Conservation (phyloP, 2,329 filamentous ascomycete genomes). For the Bertia moriformis region DNA sequence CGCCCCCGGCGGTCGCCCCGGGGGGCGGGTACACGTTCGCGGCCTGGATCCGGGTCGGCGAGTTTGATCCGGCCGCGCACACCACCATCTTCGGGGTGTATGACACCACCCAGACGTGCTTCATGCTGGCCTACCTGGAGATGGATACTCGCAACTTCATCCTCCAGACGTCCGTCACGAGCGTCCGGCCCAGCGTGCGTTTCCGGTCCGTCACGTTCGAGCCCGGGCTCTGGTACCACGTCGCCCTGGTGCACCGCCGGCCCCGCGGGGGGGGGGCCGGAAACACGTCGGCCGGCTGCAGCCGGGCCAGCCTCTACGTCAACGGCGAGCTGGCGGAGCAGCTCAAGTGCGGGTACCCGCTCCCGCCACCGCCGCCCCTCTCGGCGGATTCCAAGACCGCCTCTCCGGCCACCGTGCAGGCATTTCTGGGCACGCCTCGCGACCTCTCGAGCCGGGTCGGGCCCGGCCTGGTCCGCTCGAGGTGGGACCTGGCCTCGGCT, state of each 20-base stretch:
- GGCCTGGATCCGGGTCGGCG: slow-evolving; percentile 77
- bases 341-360: slow-evolving; percentile 75
- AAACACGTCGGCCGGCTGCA: slow-evolving; percentile 59
- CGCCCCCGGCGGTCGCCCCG: slow-evolving; percentile 61
- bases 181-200: slow-evolving; percentile 72
- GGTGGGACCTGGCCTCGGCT: slow-evolving; percentile 80
- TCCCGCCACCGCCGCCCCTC: slow-evolving; percentile 54
- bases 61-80: slow-evolving; percentile 71
- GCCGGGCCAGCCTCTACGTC: slow-evolving; percentile 80
- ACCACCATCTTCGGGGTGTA: slow-evolving; percentile 94
- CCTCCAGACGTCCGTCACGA: slow-evolving; percentile 82
- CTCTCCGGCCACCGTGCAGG: slow-evolving; percentile 75
- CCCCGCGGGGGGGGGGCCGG: too few species aligned
- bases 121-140: slow-evolving; percentile 84
- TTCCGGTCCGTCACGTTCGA: slow-evolving; percentile 75
- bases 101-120: slow-evolving; percentile 81
- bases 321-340: slow-evolving; percentile 91
- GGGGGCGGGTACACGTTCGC: slow-evolving; percentile 90
- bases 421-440: slow-evolving; percentile 82
- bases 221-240: slow-evolving; percentile 76
- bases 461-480: slow-evolving; percentile 57
- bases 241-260: slow-evolving; percentile 72
- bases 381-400: slow-evolving; percentile 45
- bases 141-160: slow-evolving; percentile 89
- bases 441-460: slow-evolving; percentile 69